Evolutionary conservation across 208 protist species (phyloP), one percentile per base, ranked within the genome.

Genomic region (Novymonas esmeraldas): DNA sequence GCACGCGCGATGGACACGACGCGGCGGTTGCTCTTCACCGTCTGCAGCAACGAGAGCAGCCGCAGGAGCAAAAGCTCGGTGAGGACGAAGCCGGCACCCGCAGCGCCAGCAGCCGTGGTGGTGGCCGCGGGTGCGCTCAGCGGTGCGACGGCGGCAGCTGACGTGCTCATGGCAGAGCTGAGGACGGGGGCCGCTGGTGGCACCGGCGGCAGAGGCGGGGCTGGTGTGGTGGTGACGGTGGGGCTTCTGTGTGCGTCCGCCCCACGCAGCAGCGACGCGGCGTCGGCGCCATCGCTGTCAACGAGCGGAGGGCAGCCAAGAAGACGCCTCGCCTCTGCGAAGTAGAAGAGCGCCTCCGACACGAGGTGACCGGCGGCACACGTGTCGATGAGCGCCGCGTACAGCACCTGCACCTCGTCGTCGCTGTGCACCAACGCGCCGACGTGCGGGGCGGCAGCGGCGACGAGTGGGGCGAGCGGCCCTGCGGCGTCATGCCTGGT

Each of bases 41-140:
- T 50, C 34, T 89, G 81, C 14, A 92, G 72, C 22, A 90, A 81
- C 24, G 64, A 80, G n/a, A 94, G 67, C 10, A 94, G 65, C 6
- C 76, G 76, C 38, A 76, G 65, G 29, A 81, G 28, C 0, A 81
- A 31, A 45, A 70, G 54, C 46, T 76, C 76, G 0, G 68, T 70
- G 33, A 75, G 6, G 29, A 31, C 2, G 34, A 64, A 63, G 28
- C n/a, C 45, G 9, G 4, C 29, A 9, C 20, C 10, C 29, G 22
- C 49, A 24, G 36, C 11, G 36, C 7, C 7, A 11, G 36, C 36
- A 22, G 6, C 22, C 3, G 54, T 42, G 33, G 13, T 9, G 18
- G 51, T 10, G 22, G 54, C n/a, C 3, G 22, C 18, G 14, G 54
- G 36, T 3, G 34, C 31, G 1, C 18, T 59, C 20, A 0, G 54